Percentiles rank a stretch among this genome's conserved stretches.
Conservation (phyloP, 176 grass and related monocot genomes). For the Thinopyrum elongatum region DNA sequence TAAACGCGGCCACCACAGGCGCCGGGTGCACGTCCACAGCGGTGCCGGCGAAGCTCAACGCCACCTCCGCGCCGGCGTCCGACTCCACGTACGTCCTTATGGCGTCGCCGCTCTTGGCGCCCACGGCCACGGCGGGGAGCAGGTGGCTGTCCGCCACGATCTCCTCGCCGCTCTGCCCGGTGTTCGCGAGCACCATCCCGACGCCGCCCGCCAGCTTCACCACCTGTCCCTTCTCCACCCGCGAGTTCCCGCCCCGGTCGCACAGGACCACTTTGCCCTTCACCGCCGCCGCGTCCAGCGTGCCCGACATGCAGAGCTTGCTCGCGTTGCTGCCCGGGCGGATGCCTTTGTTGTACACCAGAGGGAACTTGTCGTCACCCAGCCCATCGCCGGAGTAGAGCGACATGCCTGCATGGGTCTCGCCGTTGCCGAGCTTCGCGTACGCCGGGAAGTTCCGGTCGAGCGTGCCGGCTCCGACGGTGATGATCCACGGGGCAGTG, state of each 20-base stretch:
- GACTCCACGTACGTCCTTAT: slow-evolving; percentile 61
- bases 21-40: slow-evolving; percentile 67
- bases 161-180: slow-evolving; percentile 66
- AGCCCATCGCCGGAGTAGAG: slow-evolving; percentile 60
- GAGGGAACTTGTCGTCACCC: slow-evolving; percentile 27
- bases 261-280: slow-evolving; percentile 86
- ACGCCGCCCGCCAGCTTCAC: slow-evolving; percentile 77
- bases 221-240: slow-evolving; percentile 77
- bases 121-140: slow-evolving; percentile 68
- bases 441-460: slow-evolving; percentile 76
- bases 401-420: slow-evolving; percentile 61
- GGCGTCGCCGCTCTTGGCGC: slow-evolving; percentile 54
- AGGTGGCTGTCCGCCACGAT: slow-evolving; percentile 88
- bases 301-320: slow-evolving; percentile 72
- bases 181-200: slow-evolving; percentile 86
- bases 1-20: slow-evolving; percentile 91
- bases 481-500: slow-evolving; percentile 77
- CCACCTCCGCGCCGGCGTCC: slow-evolving; percentile 40
- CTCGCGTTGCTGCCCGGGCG: slow-evolving; percentile 66
- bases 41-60: slow-evolving; percentile 58
- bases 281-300: slow-evolving; percentile 53
- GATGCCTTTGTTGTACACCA: slow-evolving; percentile 69
- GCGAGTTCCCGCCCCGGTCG: slow-evolving; percentile 62
- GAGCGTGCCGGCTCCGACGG: slow-evolving; percentile 69
- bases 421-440: slow-evolving; percentile 48